Conservation (phyloP, 257 asterid genomes). For the Solanum paucissectum region DNA sequence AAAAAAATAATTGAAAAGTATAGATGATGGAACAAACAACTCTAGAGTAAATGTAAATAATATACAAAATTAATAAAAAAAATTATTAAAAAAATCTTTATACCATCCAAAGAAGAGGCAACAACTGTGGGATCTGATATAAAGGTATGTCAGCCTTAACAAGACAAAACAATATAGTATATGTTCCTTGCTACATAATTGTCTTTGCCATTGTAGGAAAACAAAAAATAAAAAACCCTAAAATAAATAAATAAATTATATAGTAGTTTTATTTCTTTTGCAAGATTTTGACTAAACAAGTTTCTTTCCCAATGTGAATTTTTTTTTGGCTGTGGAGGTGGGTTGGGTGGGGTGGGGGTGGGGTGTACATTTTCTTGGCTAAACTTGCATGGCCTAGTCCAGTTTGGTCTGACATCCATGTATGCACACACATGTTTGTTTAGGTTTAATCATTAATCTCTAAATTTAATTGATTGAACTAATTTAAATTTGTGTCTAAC, state of each 20-base stretch:
- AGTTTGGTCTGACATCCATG: background rate
- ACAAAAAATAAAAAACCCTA: conserved; percentile 4
- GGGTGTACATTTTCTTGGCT: background rate
- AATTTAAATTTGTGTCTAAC: background rate
- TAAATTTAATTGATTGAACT: background rate
- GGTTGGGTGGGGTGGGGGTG: too few species aligned
- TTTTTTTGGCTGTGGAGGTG: background rate
- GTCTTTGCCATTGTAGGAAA: conserved; percentile 1
- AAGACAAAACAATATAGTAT: conserved; percentile 12
- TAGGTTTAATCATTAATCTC: background rate
- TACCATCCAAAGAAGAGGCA: conserved; percentile 5
- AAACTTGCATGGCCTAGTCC: background rate
- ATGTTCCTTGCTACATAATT: conserved; percentile 1
- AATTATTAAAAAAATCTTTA: background rate
- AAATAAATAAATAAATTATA: background rate
- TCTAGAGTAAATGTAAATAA: background rate
- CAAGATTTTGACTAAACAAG: background rate
- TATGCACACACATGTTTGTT: background rate
- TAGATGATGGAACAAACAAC: background rate
- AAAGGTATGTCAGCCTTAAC: conserved; percentile 12
- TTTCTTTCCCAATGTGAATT: conserved; percentile 10
- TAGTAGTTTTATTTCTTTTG: background rate
- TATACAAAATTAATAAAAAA: background rate
- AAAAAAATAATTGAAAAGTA: background rate
- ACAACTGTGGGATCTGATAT: conserved; percentile 9